Evolutionary conservation across 768 basidiomycete species (phyloP), one percentile per base, ranked within the genome.

Genomic region (Amanita fuliginea): DNA sequence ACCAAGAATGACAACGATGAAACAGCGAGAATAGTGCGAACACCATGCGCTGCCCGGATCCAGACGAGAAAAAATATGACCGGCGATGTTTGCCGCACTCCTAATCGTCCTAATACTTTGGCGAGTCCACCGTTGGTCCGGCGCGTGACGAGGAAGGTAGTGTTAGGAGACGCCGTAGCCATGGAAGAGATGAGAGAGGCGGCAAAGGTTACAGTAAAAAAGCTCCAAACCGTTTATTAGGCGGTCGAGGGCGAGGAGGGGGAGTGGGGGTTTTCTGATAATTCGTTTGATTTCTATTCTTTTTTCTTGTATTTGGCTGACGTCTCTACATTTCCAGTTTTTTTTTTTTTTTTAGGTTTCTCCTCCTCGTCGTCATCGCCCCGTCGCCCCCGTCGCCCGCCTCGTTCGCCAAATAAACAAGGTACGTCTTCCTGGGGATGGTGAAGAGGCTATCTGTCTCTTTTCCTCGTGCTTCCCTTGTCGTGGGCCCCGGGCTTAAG

Each of bases 401-500:
- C 39, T 39, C 39, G 19, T 40, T 40, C 39, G 39, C 39, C 39
- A 39, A 18, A 21, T 16, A 21, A 39, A 39, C 9, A 39, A 39
- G 37, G 37, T 39, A 19, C 39, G 39, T 40, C 39, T 24, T 24
- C 22, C 21, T 19, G 11, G 39, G 39, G 39, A 22, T 16, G 39
- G 39, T 40, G 18, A 19, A 40, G 39, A 22, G 21, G 5, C 22
- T 24, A 22, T 19, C 13, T 6, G 10, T 22, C 18, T 40, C 39
- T 40, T 40, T 40, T 40, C 39, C 39, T 40, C 39, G 39, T 40
- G 39, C 21, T 40, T 40, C 39, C 39, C 39, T 40, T 40, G 39
- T 19, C 39, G 39, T 19, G 39, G 39, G 39, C 19, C 39, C 39
- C 5, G 39, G 39, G 19, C 39, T 40, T 40, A 40, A 22, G 21